These are phyloP conservation scores for Fraxinus latifolia DNA, from an alignment of 305 asterid genomes.

Conservation along the genomic window DNA sequence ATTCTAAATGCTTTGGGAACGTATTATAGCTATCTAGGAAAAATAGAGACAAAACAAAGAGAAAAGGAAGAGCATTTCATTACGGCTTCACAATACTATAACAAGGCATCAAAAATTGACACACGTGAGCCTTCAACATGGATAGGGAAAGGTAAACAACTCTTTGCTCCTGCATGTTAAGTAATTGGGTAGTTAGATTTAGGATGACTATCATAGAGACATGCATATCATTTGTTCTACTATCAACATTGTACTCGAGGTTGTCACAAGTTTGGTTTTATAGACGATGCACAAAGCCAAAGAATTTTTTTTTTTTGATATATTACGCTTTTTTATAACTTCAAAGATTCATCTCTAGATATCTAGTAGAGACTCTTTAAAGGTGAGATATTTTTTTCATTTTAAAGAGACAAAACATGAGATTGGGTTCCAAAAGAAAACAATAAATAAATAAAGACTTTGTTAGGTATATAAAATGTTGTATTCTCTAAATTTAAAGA, in stretches of 20 bases:
- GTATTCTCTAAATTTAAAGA: background rate
- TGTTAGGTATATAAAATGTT: background rate
- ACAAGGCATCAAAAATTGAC: conserved; percentile 95
- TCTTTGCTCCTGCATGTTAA: background rate
- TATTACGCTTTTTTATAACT: background rate
- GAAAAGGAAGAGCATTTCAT: conserved; percentile 85
- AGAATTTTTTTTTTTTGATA: background rate
- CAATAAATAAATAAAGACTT: background rate
- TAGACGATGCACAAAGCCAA: background rate
- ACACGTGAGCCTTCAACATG: conserved; percentile 96
- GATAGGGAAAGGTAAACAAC: conserved; percentile 86
- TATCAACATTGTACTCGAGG: background rate
- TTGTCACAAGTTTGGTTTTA: background rate
- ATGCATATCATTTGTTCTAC: conserved; percentile 1
- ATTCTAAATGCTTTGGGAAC: conserved; percentile 94
- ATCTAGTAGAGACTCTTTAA: background rate
- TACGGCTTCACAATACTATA: conserved; percentile 86
- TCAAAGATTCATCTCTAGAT: background rate
- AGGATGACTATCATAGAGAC: conserved; percentile 1
- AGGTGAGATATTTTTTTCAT: background rate
- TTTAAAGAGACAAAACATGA: background rate
- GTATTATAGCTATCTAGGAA: conserved; percentile 85
- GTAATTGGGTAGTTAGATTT: background rate
- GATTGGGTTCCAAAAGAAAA: background rate
- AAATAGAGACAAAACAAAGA: conserved; percentile 73